Conservation (phyloP, 441 rosid species). For the Aleurites moluccanus region DNA sequence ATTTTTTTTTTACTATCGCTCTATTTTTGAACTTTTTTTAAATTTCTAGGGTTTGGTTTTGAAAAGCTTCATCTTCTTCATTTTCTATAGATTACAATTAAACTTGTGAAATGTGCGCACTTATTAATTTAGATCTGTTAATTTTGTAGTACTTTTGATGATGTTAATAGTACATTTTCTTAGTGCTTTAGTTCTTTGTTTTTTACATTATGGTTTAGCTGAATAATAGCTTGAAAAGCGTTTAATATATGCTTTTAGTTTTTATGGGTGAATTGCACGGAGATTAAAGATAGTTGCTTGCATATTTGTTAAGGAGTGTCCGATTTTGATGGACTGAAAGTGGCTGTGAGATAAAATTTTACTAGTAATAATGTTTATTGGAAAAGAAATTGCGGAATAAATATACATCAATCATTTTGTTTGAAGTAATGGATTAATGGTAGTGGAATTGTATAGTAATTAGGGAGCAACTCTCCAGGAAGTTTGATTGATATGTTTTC, state of each 20-base stretch:
- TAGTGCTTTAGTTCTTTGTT: background rate
- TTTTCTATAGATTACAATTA: background rate
- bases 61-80: no score
- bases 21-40: background rate
- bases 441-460: background rate
- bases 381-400: background rate
- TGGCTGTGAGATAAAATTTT: background rate
- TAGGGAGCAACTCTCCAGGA: background rate
- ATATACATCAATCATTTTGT: background rate
- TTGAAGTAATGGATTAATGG: background rate
- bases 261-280: background rate
- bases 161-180: background rate
- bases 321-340: background rate
- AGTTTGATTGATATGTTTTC: background rate
- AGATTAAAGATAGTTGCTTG: background rate
- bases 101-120: background rate
- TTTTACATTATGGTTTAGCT: background rate
- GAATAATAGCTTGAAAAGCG: background rate
- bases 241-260: background rate
- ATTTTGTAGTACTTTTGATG: background rate
- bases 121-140: constrained; percentile 9
- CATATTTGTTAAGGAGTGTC: background rate
- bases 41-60: constrained; percentile 10
- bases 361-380: background rate
- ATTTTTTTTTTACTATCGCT: no score